Conservation (phyloP, 2,329 filamentous ascomycete genomes). For the Calonectria honghensis region DNA sequence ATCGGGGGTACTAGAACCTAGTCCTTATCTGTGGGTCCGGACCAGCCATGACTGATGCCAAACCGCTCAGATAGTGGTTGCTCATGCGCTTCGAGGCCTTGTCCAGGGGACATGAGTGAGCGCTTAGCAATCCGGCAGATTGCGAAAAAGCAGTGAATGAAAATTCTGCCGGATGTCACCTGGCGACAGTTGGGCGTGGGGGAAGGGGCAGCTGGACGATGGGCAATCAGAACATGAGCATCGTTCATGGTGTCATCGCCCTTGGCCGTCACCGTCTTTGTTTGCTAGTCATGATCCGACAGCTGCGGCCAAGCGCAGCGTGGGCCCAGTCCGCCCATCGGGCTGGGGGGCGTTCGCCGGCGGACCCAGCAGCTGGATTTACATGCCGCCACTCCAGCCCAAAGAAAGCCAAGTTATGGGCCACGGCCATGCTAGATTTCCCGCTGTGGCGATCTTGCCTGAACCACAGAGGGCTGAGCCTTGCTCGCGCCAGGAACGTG, state of each 20-base stretch:
- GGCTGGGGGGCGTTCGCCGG: slow-evolving; percentile 42
- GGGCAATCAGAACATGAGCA: slow-evolving; percentile 31
- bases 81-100: slow-evolving; percentile 31
- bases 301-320: slow-evolving; percentile 29
- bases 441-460: slow-evolving; percentile 43
- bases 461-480: slow-evolving; percentile 31
- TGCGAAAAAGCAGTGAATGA: slow-evolving; percentile 16
- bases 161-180: slow-evolving; percentile 30
- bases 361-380: slow-evolving; percentile 20
- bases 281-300: slow-evolving; percentile 37
- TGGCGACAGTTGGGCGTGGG: slow-evolving; percentile 21
- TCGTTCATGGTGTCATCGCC: slow-evolving; percentile 30
- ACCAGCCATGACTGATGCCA: slow-evolving; percentile 46
- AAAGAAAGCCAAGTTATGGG: slow-evolving; percentile 38
- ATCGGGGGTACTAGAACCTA: slow-evolving; percentile 48
- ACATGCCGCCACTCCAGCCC: slow-evolving; percentile 50
- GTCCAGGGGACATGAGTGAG: slow-evolving; percentile 30
- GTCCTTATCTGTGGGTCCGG: slow-evolving; percentile 45
- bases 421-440: slow-evolving; percentile 4
- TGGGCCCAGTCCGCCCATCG: slow-evolving; percentile 32
- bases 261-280: slow-evolving; percentile 38
- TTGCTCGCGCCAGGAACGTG: slow-evolving; percentile 46
- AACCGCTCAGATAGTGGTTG: slow-evolving; percentile 35
- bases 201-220: slow-evolving; percentile 15
- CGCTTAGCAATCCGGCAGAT: slow-evolving; percentile 43